Evolutionary conservation across 345 rosid species (phyloP).

Genomic region (Populus nigra): DNA sequence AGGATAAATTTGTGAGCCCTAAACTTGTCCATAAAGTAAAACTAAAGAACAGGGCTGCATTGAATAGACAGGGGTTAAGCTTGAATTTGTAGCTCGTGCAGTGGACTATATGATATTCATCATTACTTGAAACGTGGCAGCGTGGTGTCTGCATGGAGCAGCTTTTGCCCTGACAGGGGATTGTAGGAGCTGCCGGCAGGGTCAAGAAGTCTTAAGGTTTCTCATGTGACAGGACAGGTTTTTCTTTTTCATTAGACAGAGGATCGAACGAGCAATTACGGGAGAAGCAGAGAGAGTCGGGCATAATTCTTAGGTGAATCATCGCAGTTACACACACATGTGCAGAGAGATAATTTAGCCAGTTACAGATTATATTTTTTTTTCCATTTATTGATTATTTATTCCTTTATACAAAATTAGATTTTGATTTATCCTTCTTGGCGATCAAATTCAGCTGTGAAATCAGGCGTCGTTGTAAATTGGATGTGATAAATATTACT

Average conservation of each 20-base stretch:
- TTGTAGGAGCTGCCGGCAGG: slow-evolving; percentile 8
- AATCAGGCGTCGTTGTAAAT: slow-evolving; percentile 3
- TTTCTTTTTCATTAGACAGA: slow-evolving; percentile 9
- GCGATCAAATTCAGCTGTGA: background rate
- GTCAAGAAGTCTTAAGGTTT: slow-evolving; percentile 4
- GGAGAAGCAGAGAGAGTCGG: slow-evolving; percentile 18
- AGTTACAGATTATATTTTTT: background rate
- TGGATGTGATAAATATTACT: slow-evolving; percentile 10
- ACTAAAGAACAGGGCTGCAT: slow-evolving; percentile 26
- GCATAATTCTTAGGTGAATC: slow-evolving; percentile 23
- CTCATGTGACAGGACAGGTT: background rate
- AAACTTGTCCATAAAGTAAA: slow-evolving; percentile 33
- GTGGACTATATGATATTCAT: slow-evolving; percentile 4
- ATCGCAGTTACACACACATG: slow-evolving; percentile 20
- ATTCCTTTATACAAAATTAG: background rate
- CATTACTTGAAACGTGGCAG: slow-evolving; percentile 3
- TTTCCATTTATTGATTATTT: slow-evolving; percentile 36
- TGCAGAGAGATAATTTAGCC: background rate
- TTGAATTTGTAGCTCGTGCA: background rate
- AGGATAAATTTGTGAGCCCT: slow-evolving; percentile 17
- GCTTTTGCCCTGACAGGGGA: slow-evolving; percentile 9
- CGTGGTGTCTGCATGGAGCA: slow-evolving; percentile 10
- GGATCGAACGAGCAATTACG: slow-evolving; percentile 14
- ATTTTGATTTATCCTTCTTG: background rate
- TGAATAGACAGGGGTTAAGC: slow-evolving; percentile 27